Conservation (phyloP, 352 stramenopile genomes). For the Peronospora destructor region DNA sequence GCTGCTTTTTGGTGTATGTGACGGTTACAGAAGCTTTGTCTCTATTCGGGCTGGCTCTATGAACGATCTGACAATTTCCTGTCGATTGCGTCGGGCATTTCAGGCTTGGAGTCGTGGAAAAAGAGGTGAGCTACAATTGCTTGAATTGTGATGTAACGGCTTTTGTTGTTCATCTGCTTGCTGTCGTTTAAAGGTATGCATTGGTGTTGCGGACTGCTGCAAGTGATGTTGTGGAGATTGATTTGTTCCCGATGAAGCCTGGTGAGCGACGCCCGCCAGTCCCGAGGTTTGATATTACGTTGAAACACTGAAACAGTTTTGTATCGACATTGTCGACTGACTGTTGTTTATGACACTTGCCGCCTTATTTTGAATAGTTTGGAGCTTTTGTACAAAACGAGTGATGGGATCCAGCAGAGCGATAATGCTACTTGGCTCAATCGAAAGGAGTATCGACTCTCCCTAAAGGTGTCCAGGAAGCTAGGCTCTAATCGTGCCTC, state of each 20-base stretch:
- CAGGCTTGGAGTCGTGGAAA: slow-evolving; percentile 79
- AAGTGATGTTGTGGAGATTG: slow-evolving; percentile 60
- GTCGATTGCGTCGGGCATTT: slow-evolving; percentile 63
- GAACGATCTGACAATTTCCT: slow-evolving; percentile 75
- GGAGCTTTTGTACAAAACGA: slow-evolving; percentile 58
- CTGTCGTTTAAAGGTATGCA: slow-evolving; percentile 49
- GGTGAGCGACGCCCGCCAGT: slow-evolving; percentile 64
- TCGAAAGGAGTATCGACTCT: slow-evolving; percentile 59
- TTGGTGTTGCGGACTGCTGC: slow-evolving; percentile 60
- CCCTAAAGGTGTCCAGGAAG: slow-evolving; percentile 55
- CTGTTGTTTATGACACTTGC: not conserved
- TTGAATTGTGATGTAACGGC: not conserved
- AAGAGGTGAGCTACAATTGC: slow-evolving; percentile 35
- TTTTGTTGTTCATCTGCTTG: not conserved
- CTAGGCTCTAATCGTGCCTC: slow-evolving; percentile 52
- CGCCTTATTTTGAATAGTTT: slow-evolving; percentile 14
- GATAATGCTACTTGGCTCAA: slow-evolving; percentile 59
- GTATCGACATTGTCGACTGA: not conserved
- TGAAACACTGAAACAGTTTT: not conserved
- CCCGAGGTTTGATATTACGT: slow-evolving; percentile 32
- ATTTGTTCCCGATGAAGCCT: slow-evolving; percentile 71
- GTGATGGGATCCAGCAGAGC: slow-evolving; percentile 52
- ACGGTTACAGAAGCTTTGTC: slow-evolving; percentile 52
- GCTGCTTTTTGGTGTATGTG: not conserved
- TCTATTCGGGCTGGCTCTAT: slow-evolving; percentile 80